These are phyloP conservation scores for Fonsecaea monophora DNA, from an alignment of 2,329 filamentous ascomycete species.

Conservation along the genomic window DNA sequence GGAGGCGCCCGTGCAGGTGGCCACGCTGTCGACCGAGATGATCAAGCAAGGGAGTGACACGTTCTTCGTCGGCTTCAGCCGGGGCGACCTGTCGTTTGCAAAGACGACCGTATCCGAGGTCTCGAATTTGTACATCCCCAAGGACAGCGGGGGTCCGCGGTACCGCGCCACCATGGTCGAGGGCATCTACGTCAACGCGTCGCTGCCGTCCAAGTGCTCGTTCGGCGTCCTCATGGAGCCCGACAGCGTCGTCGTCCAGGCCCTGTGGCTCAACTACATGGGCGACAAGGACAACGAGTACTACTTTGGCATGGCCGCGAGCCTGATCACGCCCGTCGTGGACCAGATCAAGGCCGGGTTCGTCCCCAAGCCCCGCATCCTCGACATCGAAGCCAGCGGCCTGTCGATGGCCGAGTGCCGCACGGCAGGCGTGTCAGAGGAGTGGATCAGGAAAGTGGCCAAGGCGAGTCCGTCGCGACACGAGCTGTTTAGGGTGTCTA, in stretches of 20 bases:
- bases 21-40: conserved; percentile 77
- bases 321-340: conserved; percentile 86
- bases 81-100: conserved; percentile 89
- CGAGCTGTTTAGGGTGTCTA: conserved; percentile 97
- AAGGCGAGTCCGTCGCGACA: conserved; percentile 88
- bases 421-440: conserved; percentile 94
- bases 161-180: conserved; percentile 96
- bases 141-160: conserved; percentile 82
- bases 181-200: conserved; percentile 95
- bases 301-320: conserved; percentile 88
- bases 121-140: conserved; percentile 90
- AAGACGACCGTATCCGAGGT: conserved; percentile 97
- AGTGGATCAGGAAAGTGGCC: conserved; percentile 92
- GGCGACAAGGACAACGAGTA: conserved; percentile 98
- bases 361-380: conserved; percentile 81
- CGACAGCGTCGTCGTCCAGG: conserved; percentile 84
- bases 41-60: conserved; percentile 94
- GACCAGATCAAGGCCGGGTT: conserved; percentile 80
- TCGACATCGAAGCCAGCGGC: conserved; percentile 92
- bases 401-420: conserved; percentile 97
- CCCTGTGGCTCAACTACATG: conserved; percentile 95
- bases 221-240: conserved; percentile 90
- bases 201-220: conserved; percentile 86
- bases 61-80: conserved; percentile 97
- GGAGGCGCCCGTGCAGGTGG: conserved; percentile 90